Conservation (phyloP, 257 asterid genomes). For the Scutellaria galericulata region DNA sequence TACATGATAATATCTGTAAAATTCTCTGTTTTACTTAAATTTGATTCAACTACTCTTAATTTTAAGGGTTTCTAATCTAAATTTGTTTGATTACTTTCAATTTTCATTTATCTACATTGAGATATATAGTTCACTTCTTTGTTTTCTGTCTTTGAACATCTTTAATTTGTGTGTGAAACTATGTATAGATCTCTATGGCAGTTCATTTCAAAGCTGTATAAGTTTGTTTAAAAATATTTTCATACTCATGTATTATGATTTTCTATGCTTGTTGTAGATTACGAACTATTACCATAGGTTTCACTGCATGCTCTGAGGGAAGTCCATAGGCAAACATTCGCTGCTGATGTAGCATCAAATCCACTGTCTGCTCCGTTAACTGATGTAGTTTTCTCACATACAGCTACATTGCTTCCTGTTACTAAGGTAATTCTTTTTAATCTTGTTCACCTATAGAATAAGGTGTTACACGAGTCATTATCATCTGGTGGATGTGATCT, state of each 20-base stretch:
- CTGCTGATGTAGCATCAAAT: slow-evolving; percentile 88
- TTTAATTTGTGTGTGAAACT: too few relatives aligned
- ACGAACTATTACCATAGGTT: slow-evolving; percentile 96
- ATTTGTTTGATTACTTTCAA: too few relatives aligned
- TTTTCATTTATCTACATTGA: too few relatives aligned
- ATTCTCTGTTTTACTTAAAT: too few relatives aligned
- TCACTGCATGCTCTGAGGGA: slow-evolving; percentile 98
- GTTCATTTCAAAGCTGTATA: too few relatives aligned
- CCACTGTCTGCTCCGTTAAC: slow-evolving; percentile 96
- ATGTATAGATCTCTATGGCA: too few relatives aligned
- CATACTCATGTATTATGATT: slow-evolving; percentile 15
- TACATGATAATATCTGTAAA: too few relatives aligned
- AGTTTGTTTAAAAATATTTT: slow-evolving; percentile 8
- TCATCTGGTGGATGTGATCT: slow-evolving; percentile 21
- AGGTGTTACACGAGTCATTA: slow-evolving; percentile 15
- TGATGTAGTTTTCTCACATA: slow-evolving; percentile 99
- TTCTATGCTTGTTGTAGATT: slow-evolving; percentile 64
- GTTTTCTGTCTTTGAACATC: too few relatives aligned
- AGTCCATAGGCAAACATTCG: slow-evolving; percentile 88
- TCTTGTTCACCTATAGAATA: slow-evolving; percentile 26
- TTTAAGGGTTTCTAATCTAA: too few relatives aligned
- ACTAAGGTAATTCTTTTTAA: slow-evolving; percentile 69
- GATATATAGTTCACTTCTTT: too few relatives aligned
- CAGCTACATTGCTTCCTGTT: slow-evolving; percentile 95
- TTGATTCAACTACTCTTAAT: too few relatives aligned